These are phyloP conservation scores for Starmerella bacillaris DNA, from an alignment of 805 yeast genomes.

Conservation along the genomic window DNA sequence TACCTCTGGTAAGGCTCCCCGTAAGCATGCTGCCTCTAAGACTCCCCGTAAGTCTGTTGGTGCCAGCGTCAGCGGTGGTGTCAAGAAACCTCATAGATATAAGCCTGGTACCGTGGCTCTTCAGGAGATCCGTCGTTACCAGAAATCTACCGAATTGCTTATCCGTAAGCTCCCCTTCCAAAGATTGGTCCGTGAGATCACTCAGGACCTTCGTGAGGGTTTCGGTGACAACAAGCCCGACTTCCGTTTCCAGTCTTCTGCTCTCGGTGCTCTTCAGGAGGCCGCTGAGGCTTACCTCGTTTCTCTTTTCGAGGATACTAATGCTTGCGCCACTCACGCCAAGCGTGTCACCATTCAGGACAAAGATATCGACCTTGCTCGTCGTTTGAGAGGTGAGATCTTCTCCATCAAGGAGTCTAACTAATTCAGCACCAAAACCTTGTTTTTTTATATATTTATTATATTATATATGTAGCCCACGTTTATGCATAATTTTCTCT, in stretches of 20 bases:
- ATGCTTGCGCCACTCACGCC: conserved; percentile 83
- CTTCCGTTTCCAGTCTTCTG: conserved; percentile 74
- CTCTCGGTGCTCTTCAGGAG: conserved; percentile 81
- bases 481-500: background rate
- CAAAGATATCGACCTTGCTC: conserved; percentile 79
- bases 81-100: conserved; percentile 83
- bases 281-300: conserved; percentile 80
- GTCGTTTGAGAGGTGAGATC: conserved; percentile 75
- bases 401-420: conserved; percentile 15
- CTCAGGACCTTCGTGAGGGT: conserved; percentile 73
- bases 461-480: background rate
- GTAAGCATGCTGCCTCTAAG: conserved; percentile 79
- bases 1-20: conserved; percentile 85
- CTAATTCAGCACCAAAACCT: conserved; percentile 6
- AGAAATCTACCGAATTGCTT: conserved; percentile 70
- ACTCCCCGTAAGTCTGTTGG: conserved; percentile 84
- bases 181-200: conserved; percentile 77
- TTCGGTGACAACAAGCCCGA: conserved; percentile 17
- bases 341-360: conserved; percentile 86
- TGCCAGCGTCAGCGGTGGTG: conserved; percentile 64
- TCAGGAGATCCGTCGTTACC: conserved; percentile 84
- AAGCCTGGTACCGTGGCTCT: conserved; percentile 91
- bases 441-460: background rate
- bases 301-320: conserved; percentile 73
- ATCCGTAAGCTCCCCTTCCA: conserved; percentile 84